A percentile compares a stretch with the other conserved stretches of the same genome.
Evolutionary conservation across 495 filamentous ascomycete species (phyloP).

Genomic region (Aspergillus funiculosus): DNA sequence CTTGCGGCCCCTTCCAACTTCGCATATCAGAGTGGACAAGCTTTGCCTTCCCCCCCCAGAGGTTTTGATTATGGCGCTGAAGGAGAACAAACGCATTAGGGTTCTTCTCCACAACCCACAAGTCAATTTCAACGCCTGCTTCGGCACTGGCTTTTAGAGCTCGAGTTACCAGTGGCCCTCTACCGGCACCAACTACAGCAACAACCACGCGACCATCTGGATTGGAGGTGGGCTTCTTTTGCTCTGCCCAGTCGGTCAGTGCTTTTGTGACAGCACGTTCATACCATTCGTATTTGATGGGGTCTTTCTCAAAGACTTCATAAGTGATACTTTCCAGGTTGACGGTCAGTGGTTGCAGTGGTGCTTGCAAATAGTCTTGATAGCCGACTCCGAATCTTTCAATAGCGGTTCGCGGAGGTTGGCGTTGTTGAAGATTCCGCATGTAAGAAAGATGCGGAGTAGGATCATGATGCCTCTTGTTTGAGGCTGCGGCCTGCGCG

Average conservation of each 20-base stretch:
- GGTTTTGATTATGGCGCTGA: slow-evolving; percentile 69
- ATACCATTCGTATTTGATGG: slow-evolving; percentile 96
- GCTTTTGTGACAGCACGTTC: slow-evolving; percentile 77
- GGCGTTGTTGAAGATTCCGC: slow-evolving; percentile 73
- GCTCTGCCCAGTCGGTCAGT: slow-evolving; percentile 69
- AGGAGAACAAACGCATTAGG: slow-evolving; percentile 93
- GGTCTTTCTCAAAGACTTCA: slow-evolving; percentile 97
- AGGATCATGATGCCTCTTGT: slow-evolving; percentile 49
- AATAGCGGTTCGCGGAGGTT: slow-evolving; percentile 57
- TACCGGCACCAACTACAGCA: slow-evolving; percentile 87
- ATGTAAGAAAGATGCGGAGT: slow-evolving; percentile 75
- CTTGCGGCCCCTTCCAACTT: slow-evolving; percentile 70
- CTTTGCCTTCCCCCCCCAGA: slow-evolving; percentile 70
- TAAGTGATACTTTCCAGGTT: slow-evolving; percentile 97
- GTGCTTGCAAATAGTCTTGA: slow-evolving; percentile 93
- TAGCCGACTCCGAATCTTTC: slow-evolving; percentile 71
- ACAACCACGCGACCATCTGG: slow-evolving; percentile 68
- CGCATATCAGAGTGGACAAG: slow-evolving; percentile 97
- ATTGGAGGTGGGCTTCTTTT: slow-evolving; percentile 66
- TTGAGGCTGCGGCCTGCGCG: slow-evolving; percentile 51
- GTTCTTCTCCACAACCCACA: slow-evolving; percentile 97
- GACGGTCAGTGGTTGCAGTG: slow-evolving; percentile 88
- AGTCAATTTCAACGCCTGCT: slow-evolving; percentile 70
- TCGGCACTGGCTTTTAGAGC: slow-evolving; percentile 69
- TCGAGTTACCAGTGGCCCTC: slow-evolving; percentile 84